phyloP scores from a whole-genome alignment of 768 basidiomycete species.

The Lactarius quietus region DNA sequence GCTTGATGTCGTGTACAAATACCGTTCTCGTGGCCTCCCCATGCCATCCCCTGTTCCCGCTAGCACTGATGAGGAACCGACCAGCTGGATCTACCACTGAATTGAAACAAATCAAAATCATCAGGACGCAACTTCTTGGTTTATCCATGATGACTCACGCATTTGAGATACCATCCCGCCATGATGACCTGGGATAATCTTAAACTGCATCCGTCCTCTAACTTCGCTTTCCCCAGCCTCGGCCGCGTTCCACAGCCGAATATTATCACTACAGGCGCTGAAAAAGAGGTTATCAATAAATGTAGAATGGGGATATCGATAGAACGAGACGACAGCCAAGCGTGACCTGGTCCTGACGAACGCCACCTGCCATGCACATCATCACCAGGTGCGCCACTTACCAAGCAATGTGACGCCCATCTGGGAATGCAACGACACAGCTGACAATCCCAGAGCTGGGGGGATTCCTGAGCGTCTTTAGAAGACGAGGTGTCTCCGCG shows the following conservation, averaged over 20 bases:
- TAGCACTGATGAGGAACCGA: slow-evolving; percentile 84
- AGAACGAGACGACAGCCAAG: slow-evolving; percentile 1
- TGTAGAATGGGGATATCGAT: slow-evolving; percentile 11
- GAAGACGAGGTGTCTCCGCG: slow-evolving; percentile 62
- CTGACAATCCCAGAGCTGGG: slow-evolving; percentile 87
- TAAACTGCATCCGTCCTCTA: slow-evolving; percentile 75
- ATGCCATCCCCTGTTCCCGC: slow-evolving; percentile 92
- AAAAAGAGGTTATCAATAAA: slow-evolving; percentile 14
- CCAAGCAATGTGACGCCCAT: slow-evolving; percentile 90
- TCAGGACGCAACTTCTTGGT: slow-evolving; percentile 24
- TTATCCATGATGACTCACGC: slow-evolving; percentile 55
- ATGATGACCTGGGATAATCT: slow-evolving; percentile 94
- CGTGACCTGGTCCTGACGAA: slow-evolving; percentile 10
- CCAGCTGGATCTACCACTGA: slow-evolving; percentile 83
- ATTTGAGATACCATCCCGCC: slow-evolving; percentile 92
- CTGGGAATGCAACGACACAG: slow-evolving; percentile 87
- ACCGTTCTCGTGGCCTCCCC: slow-evolving; percentile 89
- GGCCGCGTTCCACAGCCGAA: slow-evolving; percentile 89
- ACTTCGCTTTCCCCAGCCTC: slow-evolving; percentile 69
- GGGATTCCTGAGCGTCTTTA: slow-evolving; percentile 85
- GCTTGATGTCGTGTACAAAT: slow-evolving; percentile 85
- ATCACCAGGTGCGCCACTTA: slow-evolving; percentile 38
- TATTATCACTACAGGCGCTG: slow-evolving; percentile 90
- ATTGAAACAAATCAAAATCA: slow-evolving; percentile 16
- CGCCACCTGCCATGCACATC: neutral